Percentiles rank a stretch among this genome's conserved stretches.
Conservation (phyloP, 305 asterid genomes). For the Solanum hybrid region DNA sequence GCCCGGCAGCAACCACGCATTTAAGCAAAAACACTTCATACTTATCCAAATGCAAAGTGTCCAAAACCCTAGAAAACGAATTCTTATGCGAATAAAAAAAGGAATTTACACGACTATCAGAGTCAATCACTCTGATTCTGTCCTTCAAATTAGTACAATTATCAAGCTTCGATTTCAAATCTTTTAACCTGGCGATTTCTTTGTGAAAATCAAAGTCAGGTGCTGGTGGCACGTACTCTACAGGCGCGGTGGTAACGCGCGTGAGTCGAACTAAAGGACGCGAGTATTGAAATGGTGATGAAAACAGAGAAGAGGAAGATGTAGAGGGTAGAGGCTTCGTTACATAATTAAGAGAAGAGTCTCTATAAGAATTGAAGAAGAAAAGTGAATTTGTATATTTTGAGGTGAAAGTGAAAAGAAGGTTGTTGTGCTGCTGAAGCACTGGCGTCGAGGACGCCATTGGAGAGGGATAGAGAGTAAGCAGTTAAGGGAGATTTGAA, state of each 20-base stretch:
- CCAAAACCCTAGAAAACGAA: constrained; percentile 26
- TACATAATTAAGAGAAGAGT: constrained; percentile 12
- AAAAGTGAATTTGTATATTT: constrained; percentile 12
- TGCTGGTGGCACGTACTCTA: constrained; percentile 63
- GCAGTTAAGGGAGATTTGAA: constrained; percentile 12
- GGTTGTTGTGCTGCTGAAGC: constrained; percentile 29
- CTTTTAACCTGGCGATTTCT: constrained; percentile 61
- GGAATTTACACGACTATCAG: constrained; percentile 61
- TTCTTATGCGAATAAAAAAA: constrained; percentile 33
- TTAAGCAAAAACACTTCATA: constrained; percentile 60
- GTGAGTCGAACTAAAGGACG: constrained; percentile 15
- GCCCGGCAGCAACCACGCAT: constrained; percentile 88
- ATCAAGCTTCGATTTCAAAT: constrained; percentile 31
- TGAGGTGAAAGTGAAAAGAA: constrained; percentile 24
- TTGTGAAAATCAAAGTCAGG: constrained; percentile 50
- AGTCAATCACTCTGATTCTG: constrained; percentile 32
- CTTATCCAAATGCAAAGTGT: constrained; percentile 41
- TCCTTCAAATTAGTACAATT: constrained; percentile 36
- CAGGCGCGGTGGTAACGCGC: constrained; percentile 72
- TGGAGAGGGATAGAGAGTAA: background rate
- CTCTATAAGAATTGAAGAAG: constrained; percentile 17
- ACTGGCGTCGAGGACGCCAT: constrained; percentile 53
- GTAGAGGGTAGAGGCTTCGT: constrained; percentile 18
- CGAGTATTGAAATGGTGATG: constrained; percentile 17
- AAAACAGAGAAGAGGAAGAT: constrained; percentile 23